Percentiles rank a stretch among this genome's conserved stretches.
Conservation (phyloP, 768 basidiomycete species). For the Suillus paluster region DNA sequence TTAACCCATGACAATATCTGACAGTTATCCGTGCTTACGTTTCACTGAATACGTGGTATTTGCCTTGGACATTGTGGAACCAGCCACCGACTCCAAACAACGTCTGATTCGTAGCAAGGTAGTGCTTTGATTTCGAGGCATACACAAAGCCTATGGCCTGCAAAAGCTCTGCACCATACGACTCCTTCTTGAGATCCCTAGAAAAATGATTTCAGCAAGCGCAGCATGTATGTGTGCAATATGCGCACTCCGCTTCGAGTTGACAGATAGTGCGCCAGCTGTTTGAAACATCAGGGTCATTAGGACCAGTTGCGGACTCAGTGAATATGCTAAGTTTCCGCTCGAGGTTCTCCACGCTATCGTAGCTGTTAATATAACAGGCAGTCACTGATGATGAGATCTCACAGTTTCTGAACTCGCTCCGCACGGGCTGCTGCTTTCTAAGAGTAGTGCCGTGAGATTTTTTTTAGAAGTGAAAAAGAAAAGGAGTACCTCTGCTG, state of each 20-base stretch:
- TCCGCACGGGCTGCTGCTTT: slow-evolving; percentile 82
- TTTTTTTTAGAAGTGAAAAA: slow-evolving; percentile 8
- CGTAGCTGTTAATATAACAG: slow-evolving; percentile 10
- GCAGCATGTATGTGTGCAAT: slow-evolving; percentile 2
- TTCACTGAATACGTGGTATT: slow-evolving; percentile 93
- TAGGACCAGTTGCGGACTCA: slow-evolving; percentile 74
- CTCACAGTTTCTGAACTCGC: slow-evolving; percentile 67
- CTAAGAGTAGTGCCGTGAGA: slow-evolving; percentile 41
- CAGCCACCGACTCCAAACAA: slow-evolving; percentile 88
- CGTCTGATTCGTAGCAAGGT: slow-evolving; percentile 71
- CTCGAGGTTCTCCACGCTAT: slow-evolving; percentile 68
- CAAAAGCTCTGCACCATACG: slow-evolving; percentile 85
- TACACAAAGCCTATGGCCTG: slow-evolving; percentile 90
- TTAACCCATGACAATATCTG: slow-evolving; percentile 8
- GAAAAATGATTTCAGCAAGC: slow-evolving; percentile 11
- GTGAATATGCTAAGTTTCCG: slow-evolving; percentile 88
- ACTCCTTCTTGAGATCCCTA: slow-evolving; percentile 84
- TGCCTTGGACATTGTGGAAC: slow-evolving; percentile 90
- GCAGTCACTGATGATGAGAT: neutral
- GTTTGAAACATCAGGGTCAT: slow-evolving; percentile 67
- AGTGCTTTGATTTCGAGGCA: slow-evolving; percentile 79
- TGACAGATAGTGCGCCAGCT: slow-evolving; percentile 81
- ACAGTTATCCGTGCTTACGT: slow-evolving; percentile 56
- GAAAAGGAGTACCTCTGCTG: slow-evolving; percentile 61
- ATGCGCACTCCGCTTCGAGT: slow-evolving; percentile 79